A percentile compares a stretch with the other conserved stretches of the same genome.
These are phyloP conservation scores for Scedosporium dehoogii DNA, from an alignment of 2,329 filamentous ascomycete species.

Conservation along the genomic window DNA sequence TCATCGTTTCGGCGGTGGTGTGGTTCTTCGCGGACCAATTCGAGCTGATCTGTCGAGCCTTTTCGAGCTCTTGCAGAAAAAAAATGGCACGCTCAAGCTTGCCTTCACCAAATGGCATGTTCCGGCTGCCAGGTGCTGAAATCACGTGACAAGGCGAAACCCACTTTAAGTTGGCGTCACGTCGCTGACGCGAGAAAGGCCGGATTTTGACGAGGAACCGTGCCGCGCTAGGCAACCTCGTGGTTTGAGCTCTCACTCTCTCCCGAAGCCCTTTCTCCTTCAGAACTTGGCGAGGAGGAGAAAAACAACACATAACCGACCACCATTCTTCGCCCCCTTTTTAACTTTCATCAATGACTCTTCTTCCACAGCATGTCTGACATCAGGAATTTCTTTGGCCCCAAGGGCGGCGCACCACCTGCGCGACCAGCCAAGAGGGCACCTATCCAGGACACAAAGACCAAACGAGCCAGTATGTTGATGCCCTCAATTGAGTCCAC, in stretches of 20 bases:
- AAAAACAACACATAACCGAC: too few species aligned
- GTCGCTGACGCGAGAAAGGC: background rate
- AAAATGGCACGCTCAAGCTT: background rate
- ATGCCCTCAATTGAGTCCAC: background rate
- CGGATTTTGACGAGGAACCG: background rate
- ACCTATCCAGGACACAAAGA: constrained; percentile 27
- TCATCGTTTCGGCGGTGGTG: constrained; percentile 29
- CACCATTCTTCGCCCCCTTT: too few species aligned
- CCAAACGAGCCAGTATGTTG: constrained; percentile 32
- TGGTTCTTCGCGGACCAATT: background rate
- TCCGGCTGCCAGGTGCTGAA: background rate
- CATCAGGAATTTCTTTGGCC: constrained; percentile 84
- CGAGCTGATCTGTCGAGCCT: background rate
- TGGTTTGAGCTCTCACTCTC: background rate
- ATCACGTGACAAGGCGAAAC: constrained; percentile 6
- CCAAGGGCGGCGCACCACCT: constrained; percentile 53
- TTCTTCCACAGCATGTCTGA: constrained; percentile 46
- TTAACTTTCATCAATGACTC: too few species aligned
- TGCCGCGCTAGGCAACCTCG: background rate
- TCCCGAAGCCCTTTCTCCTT: too few species aligned
- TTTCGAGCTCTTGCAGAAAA: background rate
- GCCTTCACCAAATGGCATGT: background rate
- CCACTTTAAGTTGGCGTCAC: background rate
- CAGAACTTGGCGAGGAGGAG: too few species aligned
- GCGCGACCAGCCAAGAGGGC: constrained; percentile 38